A percentile compares a stretch with the other conserved stretches of the same genome.
Evolutionary conservation across 1,284 basidiomycete genomes (phyloP).

Genomic region (Trichosporon faecale): DNA sequence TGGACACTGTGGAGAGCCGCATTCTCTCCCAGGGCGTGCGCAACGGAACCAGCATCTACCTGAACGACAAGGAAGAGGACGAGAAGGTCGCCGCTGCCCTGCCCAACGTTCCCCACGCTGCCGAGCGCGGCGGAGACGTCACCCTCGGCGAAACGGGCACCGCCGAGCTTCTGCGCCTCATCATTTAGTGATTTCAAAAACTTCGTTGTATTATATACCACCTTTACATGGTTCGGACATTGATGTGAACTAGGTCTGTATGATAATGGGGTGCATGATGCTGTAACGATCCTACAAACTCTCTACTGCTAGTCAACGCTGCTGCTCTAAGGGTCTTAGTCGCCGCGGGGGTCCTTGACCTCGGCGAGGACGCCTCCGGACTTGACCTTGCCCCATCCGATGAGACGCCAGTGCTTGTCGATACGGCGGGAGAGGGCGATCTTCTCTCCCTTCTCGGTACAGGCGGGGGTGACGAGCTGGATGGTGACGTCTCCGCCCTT

Average conservation of each 20-base stretch:
- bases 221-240: background rate
- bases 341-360: constrained; percentile 30
- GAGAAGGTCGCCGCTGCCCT: constrained; percentile 32
- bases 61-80: constrained; percentile 36
- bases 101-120: constrained; percentile 44
- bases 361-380: constrained; percentile 47
- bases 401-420: constrained; percentile 89
- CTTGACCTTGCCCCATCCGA: constrained; percentile 53
- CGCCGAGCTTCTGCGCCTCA: background rate
- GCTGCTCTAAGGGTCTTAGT: background rate
- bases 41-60: constrained; percentile 49
- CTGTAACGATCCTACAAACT: constrained; percentile 10
- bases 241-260: background rate
- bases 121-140: constrained; percentile 45
- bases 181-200: background rate
- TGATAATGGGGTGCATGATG: constrained; percentile 9
- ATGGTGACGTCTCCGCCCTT: constrained; percentile 92
- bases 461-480: constrained; percentile 83
- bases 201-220: background rate
- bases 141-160: constrained; percentile 17
- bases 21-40: constrained; percentile 46
- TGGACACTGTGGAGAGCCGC: constrained; percentile 48
- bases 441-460: constrained; percentile 92
- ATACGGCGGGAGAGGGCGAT: constrained; percentile 87
- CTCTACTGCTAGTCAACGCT: constrained; percentile 4